A percentile compares a stretch with the other conserved stretches of the same genome.
Evolutionary conservation across 2,329 filamentous ascomycete genomes (phyloP).

Genomic region (Tricladium varicosporioides): DNA sequence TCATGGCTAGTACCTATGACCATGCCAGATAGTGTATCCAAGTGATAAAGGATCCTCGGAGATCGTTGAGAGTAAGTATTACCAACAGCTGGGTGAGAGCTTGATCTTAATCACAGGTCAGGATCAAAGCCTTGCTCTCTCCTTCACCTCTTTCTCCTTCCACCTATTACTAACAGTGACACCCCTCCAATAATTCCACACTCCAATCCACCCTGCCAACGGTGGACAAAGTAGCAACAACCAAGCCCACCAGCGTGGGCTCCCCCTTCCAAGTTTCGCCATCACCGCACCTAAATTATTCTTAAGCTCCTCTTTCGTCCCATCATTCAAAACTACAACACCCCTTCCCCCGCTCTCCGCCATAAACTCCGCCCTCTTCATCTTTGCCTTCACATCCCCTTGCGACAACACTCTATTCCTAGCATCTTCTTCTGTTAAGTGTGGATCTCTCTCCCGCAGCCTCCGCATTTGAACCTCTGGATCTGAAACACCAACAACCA

Average conservation of each 20-base stretch:
- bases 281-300: conserved; percentile 66
- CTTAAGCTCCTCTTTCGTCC: conserved; percentile 66
- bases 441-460: conserved; percentile 70
- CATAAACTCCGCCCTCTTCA: conserved; percentile 59
- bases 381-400: conserved; percentile 82
- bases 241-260: conserved; percentile 67
- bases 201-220: conserved; percentile 63
- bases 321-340: conserved; percentile 90
- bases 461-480: conserved; percentile 79
- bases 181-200: conserved; percentile 74
- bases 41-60: too few species aligned
- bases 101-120: neutral
- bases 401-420: conserved; percentile 84
- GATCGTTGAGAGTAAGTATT: neutral
- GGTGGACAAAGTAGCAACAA: conserved; percentile 69
- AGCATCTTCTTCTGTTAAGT: conserved; percentile 82
- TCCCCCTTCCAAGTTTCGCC: conserved; percentile 56
- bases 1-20: too few species aligned
- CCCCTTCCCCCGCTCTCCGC: conserved; percentile 64
- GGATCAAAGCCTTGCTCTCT: conserved; percentile 57
- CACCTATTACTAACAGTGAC: conserved; percentile 67
- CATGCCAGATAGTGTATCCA: too few species aligned
- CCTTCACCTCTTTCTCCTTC: conserved; percentile 57
- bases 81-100: neutral
- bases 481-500: conserved; percentile 84